phyloP scores from a whole-genome alignment of 1,139 yeast genomes.

The Fermentozyma sake region DNA sequence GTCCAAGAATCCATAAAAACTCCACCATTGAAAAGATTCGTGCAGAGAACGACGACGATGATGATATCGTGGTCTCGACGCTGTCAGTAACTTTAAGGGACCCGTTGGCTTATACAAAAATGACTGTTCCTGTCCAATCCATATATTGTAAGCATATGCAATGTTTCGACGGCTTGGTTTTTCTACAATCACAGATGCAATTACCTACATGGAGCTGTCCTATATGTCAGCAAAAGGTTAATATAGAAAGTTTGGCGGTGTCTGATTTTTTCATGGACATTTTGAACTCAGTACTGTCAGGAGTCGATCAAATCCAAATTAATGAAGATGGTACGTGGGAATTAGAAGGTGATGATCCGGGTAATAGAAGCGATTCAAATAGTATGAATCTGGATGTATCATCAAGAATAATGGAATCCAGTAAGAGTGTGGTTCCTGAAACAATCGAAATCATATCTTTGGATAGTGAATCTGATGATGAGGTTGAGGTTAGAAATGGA shows the following conservation, averaged over 20 bases:
- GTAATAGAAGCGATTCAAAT: background rate
- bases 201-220: slow-evolving; percentile 71
- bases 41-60: slow-evolving; percentile 41
- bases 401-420: too few species aligned
- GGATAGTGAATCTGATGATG: slow-evolving; percentile 27
- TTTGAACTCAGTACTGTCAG: slow-evolving; percentile 37
- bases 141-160: slow-evolving; percentile 60
- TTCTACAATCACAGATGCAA: slow-evolving; percentile 55
- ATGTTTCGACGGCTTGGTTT: slow-evolving; percentile 66
- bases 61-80: slow-evolving; percentile 53
- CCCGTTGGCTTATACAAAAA: slow-evolving; percentile 60
- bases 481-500: too few species aligned
- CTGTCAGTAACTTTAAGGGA: slow-evolving; percentile 57
- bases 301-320: slow-evolving; percentile 52
- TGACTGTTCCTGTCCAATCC: slow-evolving; percentile 58
- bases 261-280: slow-evolving; percentile 59
- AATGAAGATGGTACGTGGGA: slow-evolving; percentile 58
- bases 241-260: slow-evolving; percentile 50
- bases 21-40: slow-evolving; percentile 43
- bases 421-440: too few species aligned
- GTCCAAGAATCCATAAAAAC: slow-evolving; percentile 44
- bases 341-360: slow-evolving; percentile 1
- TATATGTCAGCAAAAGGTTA: slow-evolving; percentile 44
- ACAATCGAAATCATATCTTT: slow-evolving; percentile 19
- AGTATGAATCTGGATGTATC: too few species aligned